These are phyloP conservation scores for Corinectria fuckeliana DNA, from an alignment of 2,329 filamentous ascomycete species.

Conservation along the genomic window DNA sequence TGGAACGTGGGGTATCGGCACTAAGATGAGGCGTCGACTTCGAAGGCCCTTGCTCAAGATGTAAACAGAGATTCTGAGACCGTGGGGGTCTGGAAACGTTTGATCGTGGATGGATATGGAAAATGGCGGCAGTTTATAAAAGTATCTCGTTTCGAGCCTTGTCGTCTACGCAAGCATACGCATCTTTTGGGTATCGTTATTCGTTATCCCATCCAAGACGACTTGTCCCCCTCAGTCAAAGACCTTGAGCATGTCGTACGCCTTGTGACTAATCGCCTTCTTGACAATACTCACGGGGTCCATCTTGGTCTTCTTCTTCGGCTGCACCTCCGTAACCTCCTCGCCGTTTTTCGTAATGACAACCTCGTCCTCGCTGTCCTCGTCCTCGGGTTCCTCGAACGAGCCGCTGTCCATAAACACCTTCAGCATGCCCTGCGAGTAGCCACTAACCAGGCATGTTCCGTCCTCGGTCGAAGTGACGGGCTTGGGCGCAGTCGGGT, in stretches of 20 bases:
- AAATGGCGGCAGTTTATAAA: too few species aligned
- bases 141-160: background rate
- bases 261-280: constrained; percentile 59
- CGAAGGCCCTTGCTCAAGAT: background rate
- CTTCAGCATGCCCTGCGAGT: constrained; percentile 64
- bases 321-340: constrained; percentile 19
- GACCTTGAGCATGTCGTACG: constrained; percentile 62
- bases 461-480: constrained; percentile 52
- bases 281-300: constrained; percentile 53
- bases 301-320: constrained; percentile 48
- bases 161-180: background rate
- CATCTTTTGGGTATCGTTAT: constrained; percentile 31
- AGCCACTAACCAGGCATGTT: constrained; percentile 60
- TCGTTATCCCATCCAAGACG: constrained; percentile 13
- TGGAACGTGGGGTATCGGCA: background rate
- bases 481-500: constrained; percentile 54
- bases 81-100: too few species aligned
- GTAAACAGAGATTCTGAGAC: too few species aligned
- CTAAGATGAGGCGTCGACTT: background rate
- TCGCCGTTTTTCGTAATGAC: constrained; percentile 21
- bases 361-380: constrained; percentile 36
- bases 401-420: constrained; percentile 59
- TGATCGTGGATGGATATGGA: background rate
- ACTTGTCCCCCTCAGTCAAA: constrained; percentile 51
- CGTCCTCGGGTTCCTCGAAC: constrained; percentile 51